Conservation (phyloP, 2,329 filamentous ascomycete genomes). For the Aspergillus floridensis region DNA sequence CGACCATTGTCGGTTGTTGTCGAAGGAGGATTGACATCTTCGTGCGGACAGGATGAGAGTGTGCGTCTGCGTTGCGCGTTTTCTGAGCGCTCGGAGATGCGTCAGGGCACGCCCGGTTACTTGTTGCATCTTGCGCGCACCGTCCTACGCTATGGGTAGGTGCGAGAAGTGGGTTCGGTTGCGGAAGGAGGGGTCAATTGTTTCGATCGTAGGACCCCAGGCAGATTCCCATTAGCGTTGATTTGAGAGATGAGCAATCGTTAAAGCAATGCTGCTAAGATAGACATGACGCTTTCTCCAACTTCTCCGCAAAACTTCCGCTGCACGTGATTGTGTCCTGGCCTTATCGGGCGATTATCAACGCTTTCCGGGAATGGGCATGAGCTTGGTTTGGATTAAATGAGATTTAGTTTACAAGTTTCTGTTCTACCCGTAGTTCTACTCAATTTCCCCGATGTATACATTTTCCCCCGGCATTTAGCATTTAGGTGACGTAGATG, state of each 20-base stretch:
- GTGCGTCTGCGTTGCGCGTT: constrained; percentile 19
- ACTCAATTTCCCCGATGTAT: background rate
- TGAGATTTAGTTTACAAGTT: background rate
- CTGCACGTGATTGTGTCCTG: constrained; percentile 23
- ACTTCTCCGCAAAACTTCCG: constrained; percentile 29
- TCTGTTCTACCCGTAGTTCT: background rate
- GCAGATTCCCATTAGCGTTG: background rate
- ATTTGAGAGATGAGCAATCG: background rate
- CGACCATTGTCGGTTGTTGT: constrained; percentile 67
- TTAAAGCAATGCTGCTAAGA: background rate
- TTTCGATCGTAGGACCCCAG: background rate
- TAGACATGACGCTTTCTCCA: constrained; percentile 11
- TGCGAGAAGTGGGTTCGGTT: background rate
- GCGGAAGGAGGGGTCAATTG: background rate
- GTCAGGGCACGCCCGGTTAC: constrained; percentile 28
- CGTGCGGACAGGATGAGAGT: constrained; percentile 16
- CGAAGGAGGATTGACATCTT: constrained; percentile 36
- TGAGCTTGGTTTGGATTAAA: background rate
- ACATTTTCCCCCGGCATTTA: background rate
- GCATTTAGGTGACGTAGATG: too few species aligned
- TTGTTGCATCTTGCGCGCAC: constrained; percentile 26
- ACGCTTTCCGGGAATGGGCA: background rate
- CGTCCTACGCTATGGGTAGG: background rate
- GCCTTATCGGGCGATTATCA: constrained; percentile 9
- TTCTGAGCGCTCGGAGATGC: constrained; percentile 20